Percentiles rank a stretch among this genome's conserved stretches.
These are phyloP conservation scores for Metschnikowia arizonensis DNA, from an alignment of 805 yeast species.

Conservation along the genomic window DNA sequence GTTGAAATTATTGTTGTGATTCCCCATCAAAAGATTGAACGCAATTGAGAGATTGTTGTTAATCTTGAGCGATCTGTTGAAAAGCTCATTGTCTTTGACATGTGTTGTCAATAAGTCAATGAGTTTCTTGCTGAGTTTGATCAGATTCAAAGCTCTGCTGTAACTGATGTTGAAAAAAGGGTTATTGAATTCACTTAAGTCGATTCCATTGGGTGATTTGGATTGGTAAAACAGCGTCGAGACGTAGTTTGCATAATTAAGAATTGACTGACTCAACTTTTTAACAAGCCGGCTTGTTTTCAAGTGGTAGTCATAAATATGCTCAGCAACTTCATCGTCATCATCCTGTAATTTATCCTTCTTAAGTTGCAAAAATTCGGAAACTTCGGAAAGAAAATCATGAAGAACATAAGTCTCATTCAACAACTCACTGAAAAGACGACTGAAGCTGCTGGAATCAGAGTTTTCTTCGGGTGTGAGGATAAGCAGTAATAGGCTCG, in stretches of 20 bases:
- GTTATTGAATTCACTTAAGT: constrained; percentile 17
- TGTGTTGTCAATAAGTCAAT: constrained; percentile 27
- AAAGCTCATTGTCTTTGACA: constrained; percentile 25
- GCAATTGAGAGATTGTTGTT: constrained; percentile 35
- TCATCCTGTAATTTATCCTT: constrained; percentile 6
- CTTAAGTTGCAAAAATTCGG: constrained; percentile 6
- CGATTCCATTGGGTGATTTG: constrained; percentile 6
- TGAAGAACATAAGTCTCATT: constrained; percentile 35
- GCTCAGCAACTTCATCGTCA: constrained; percentile 25
- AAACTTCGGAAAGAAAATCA: constrained; percentile 34
- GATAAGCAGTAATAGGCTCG: not conserved
- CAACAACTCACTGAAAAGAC: constrained; percentile 20
- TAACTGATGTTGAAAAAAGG: constrained; percentile 34
- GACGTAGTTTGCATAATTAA: constrained; percentile 29
- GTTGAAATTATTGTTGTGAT: constrained; percentile 18
- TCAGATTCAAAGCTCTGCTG: constrained; percentile 32
- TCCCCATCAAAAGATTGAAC: constrained; percentile 27
- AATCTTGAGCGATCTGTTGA: constrained; percentile 30
- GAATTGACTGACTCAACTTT: constrained; percentile 27
- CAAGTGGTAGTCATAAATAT: constrained; percentile 34
- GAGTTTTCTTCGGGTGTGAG: not conserved
- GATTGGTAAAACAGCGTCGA: constrained; percentile 19
- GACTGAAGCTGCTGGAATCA: constrained; percentile 5
- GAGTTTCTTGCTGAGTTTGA: constrained; percentile 34
- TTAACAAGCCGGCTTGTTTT: constrained; percentile 38